phyloP scores from a whole-genome alignment of 148 eudicot genomes.

The Silene uniflora region DNA sequence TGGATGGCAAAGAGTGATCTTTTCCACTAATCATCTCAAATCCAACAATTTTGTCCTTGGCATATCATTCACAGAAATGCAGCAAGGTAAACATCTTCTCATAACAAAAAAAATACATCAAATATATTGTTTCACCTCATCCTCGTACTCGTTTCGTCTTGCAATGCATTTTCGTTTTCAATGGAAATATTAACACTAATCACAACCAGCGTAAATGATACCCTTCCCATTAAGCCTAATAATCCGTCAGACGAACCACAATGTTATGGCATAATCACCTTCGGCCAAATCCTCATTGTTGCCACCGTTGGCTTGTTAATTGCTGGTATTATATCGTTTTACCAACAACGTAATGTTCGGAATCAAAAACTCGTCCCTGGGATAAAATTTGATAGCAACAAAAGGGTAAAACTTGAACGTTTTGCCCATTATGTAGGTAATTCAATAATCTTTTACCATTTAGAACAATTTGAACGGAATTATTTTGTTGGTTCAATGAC shows the following conservation, averaged over 20 bases:
- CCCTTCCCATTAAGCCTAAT: conserved; percentile 6
- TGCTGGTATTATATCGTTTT: conserved; percentile 41
- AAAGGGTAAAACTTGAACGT: conserved; percentile 68
- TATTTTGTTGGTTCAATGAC: not conserved
- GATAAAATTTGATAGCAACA: conserved; percentile 45
- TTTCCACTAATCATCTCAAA: conserved; percentile 35
- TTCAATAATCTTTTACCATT: not conserved
- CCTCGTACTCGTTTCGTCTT: not conserved
- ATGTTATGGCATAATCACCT: conserved; percentile 30
- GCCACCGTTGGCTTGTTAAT: conserved; percentile 57
- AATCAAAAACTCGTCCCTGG: conserved; percentile 50
- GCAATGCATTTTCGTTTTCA: conserved; percentile 31
- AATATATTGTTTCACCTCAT: conserved; percentile 9
- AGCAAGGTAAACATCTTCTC: conserved; percentile 18
- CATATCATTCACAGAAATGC: conserved; percentile 29
- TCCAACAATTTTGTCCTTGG: conserved; percentile 2
- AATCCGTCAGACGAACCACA: conserved; percentile 22
- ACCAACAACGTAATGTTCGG: conserved; percentile 41
- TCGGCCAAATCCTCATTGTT: conserved; percentile 46
- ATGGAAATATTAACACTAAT: conserved; percentile 27
- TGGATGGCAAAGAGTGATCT: conserved; percentile 39
- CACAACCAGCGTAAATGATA: conserved; percentile 13
- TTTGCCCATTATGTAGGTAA: conserved; percentile 96
- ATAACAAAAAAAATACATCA: not conserved
- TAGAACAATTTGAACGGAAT: not conserved